Conservation (phyloP, 768 basidiomycete species). For the Pleurotus eryngii region DNA sequence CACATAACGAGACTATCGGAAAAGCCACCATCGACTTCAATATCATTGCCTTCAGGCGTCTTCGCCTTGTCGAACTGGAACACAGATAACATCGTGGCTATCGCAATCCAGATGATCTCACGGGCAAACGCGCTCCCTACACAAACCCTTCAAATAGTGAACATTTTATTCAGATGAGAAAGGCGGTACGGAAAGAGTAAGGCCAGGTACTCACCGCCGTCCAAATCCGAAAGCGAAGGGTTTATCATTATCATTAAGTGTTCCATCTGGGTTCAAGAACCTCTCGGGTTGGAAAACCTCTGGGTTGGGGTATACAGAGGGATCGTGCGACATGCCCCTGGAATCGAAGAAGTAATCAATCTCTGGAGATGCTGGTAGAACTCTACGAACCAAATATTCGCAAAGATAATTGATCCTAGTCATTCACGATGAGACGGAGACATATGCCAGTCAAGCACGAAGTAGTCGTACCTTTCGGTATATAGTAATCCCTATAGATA, state of each 20-base stretch:
- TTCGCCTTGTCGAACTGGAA: constrained; percentile 29
- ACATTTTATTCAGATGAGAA: background rate
- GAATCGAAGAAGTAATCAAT: background rate
- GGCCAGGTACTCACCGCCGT: constrained; percentile 11
- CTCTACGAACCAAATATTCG: constrained; percentile 33
- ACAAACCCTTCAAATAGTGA: background rate
- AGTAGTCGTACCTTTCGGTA: constrained; percentile 34
- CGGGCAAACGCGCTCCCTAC: background rate
- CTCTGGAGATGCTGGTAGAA: background rate
- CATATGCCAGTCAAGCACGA: background rate
- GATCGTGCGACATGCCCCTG: constrained; percentile 39
- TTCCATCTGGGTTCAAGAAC: constrained; percentile 24
- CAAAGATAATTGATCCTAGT: constrained; percentile 26
- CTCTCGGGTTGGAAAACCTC: constrained; percentile 38
- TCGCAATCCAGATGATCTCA: constrained; percentile 25
- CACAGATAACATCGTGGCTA: constrained; percentile 28
- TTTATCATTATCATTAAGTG: constrained; percentile 8
- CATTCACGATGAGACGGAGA: background rate
- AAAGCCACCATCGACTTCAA: background rate
- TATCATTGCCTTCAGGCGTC: constrained; percentile 13
- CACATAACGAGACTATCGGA: background rate
- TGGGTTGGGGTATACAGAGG: constrained; percentile 34
- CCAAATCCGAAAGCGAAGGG: constrained; percentile 22
- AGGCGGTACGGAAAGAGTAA: background rate
- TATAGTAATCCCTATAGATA: constrained; percentile 34